Percentiles rank a stretch among this genome's conserved stretches.
Conservation (phyloP, 495 filamentous ascomycete species). For the Jackrogersella multiformis region DNA sequence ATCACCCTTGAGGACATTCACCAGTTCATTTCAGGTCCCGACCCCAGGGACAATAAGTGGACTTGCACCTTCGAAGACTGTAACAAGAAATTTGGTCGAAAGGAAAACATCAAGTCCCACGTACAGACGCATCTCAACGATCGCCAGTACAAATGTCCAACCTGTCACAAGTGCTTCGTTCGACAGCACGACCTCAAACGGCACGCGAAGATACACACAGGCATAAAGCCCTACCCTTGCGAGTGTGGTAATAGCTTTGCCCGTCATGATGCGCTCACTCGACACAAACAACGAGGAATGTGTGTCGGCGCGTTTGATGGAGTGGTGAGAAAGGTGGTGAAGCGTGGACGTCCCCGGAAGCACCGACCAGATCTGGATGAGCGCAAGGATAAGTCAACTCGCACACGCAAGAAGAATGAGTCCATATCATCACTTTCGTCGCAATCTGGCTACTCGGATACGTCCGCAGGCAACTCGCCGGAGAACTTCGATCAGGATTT, state of each 20-base stretch:
- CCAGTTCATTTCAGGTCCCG: constrained; percentile 82
- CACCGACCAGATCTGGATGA: constrained; percentile 65
- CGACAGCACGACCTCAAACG: constrained; percentile 96
- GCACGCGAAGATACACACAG: constrained; percentile 94
- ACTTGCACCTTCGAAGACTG: constrained; percentile 83
- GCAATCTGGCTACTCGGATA: constrained; percentile 61
- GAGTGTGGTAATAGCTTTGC: constrained; percentile 91
- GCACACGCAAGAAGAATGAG: constrained; percentile 62
- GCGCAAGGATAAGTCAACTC: constrained; percentile 69
- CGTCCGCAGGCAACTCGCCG: constrained; percentile 57
- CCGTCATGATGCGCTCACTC: constrained; percentile 90
- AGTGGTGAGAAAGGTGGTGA: constrained; percentile 69
- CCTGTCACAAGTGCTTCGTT: constrained; percentile 93
- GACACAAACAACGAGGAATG: constrained; percentile 93
- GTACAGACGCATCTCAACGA: constrained; percentile 98
- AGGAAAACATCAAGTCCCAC: constrained; percentile 98
- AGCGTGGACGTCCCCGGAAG: constrained; percentile 60
- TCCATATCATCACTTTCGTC: constrained; percentile 57
- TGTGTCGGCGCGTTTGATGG: constrained; percentile 92
- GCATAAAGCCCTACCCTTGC: constrained; percentile 91
- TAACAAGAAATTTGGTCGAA: constrained; percentile 84
- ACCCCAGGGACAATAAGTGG: constrained; percentile 80
- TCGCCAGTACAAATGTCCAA: constrained; percentile 87
- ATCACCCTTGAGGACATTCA: constrained; percentile 89
- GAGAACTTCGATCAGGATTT: constrained; percentile 49